Percentiles rank a stretch among this genome's conserved stretches.
Evolutionary conservation across 2,329 filamentous ascomycete species (phyloP).

Genomic region (Penicillium sumatraense): DNA sequence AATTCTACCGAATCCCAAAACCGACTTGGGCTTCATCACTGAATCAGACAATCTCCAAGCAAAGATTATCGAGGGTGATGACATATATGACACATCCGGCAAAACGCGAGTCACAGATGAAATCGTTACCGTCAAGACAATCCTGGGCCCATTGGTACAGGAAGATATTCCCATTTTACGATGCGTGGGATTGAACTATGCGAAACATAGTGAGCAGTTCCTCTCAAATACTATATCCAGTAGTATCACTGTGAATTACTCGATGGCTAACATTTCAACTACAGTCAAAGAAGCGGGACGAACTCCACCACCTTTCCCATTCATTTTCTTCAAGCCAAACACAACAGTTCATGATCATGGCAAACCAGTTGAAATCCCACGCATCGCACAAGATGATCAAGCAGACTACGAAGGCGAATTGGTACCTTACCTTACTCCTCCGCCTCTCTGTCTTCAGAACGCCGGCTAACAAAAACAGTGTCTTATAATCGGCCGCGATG

Average conservation of each 20-base stretch:
- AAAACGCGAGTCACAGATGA: constrained; percentile 58
- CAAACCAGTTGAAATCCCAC: constrained; percentile 65
- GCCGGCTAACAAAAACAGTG: constrained; percentile 29
- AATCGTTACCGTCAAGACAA: constrained; percentile 56
- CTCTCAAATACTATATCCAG: background rate
- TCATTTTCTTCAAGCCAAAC: constrained; percentile 71
- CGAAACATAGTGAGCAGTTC: constrained; percentile 55
- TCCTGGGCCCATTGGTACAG: constrained; percentile 58
- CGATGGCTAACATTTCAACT: too few species aligned
- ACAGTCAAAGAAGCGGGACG: constrained; percentile 58
- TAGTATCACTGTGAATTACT: too few species aligned
- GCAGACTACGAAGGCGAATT: constrained; percentile 78
- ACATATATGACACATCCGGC: constrained; percentile 55
- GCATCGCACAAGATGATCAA: constrained; percentile 63
- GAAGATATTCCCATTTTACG: constrained; percentile 61
- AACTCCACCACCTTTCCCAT: constrained; percentile 62
- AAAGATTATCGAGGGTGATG: constrained; percentile 56
- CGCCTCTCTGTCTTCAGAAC: too few species aligned
- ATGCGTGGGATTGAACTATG: constrained; percentile 65
- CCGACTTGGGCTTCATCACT: constrained; percentile 55
- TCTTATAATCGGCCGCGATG: constrained; percentile 58
- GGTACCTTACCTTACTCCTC: too few species aligned
- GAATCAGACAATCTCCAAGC: constrained; percentile 56
- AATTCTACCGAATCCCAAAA: constrained; percentile 42
- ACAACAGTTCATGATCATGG: constrained; percentile 66